Evolutionary conservation across 2,329 filamentous ascomycete species (phyloP).

Genomic region (Neopestalotiopsis sp.): DNA sequence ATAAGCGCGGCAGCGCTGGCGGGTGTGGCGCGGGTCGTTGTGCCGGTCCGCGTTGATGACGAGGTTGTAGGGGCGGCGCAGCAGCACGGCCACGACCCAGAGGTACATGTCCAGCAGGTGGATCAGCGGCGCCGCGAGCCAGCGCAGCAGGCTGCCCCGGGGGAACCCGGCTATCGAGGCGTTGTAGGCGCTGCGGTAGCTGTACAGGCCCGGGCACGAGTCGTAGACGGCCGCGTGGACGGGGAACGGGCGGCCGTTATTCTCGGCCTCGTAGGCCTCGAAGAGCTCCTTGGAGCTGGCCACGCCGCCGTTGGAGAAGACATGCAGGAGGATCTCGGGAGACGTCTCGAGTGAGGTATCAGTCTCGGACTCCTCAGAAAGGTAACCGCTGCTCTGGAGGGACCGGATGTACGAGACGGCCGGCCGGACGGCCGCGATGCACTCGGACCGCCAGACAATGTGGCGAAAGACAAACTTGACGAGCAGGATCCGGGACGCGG

Average conservation of each 20-base stretch:
- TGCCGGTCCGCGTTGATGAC: conserved; percentile 42
- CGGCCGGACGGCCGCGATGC: conserved; percentile 40
- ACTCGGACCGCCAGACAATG: conserved; percentile 38
- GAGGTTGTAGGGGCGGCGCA: conserved; percentile 34
- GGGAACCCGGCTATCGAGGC: conserved; percentile 44
- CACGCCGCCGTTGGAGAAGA: conserved; percentile 59
- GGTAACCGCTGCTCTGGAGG: conserved; percentile 28
- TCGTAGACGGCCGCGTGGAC: conserved; percentile 51
- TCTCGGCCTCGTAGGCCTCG: conserved; percentile 35
- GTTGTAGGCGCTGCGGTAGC: conserved; percentile 43
- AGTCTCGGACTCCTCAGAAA: conserved; percentile 24
- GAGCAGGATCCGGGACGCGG: conserved; percentile 51
- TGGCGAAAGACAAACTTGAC: conserved; percentile 46
- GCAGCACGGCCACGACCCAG: conserved; percentile 35
- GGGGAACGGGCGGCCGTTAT: conserved; percentile 38
- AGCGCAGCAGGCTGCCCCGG: conserved; percentile 29
- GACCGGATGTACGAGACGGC: conserved; percentile 45
- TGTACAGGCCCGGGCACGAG: conserved; percentile 52
- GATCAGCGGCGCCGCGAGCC: conserved; percentile 38
- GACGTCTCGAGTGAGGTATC: too few relatives aligned
- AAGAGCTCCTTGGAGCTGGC: conserved; percentile 46
- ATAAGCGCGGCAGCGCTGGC: conserved; percentile 53
- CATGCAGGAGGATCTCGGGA: conserved; percentile 49
- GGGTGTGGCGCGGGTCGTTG: conserved; percentile 39
- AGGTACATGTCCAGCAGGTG: conserved; percentile 37